phyloP scores from a whole-genome alignment of 306 rosid species.

The Inga oerstediana region DNA sequence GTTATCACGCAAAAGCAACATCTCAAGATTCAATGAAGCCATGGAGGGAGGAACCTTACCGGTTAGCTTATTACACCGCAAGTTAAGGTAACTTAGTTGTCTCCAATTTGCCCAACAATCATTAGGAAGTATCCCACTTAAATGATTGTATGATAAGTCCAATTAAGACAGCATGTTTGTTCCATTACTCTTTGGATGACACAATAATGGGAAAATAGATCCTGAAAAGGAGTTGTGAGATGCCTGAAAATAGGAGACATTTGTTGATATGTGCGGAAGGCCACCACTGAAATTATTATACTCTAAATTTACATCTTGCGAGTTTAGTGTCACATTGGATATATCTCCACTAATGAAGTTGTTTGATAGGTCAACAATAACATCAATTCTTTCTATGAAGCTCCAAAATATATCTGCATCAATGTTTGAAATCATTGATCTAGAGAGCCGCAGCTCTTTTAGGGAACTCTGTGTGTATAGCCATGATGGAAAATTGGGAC shows the following conservation, averaged over 20 bases:
- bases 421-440: no score
- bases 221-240: constrained; percentile 7
- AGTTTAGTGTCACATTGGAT: background rate
- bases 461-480: background rate
- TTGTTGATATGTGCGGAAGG: constrained; percentile 20
- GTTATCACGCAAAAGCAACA: background rate
- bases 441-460: no score
- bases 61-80: constrained; percentile 11
- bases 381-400: background rate
- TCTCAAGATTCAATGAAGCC: background rate
- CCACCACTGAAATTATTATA: background rate
- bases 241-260: background rate
- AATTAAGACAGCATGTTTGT: background rate
- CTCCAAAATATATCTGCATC: no score
- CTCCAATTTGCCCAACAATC: background rate
- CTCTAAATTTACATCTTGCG: background rate
- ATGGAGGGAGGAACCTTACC: constrained; percentile 29
- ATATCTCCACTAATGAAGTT: constrained; percentile 1
- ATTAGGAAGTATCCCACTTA: background rate
- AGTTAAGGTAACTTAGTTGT: background rate
- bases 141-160: constrained; percentile 18
- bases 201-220: background rate
- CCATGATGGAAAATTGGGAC: background rate
- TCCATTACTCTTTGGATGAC: background rate
- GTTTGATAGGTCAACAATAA: background rate